phyloP scores from a whole-genome alignment of 345 rosid genomes.

The Balakata baccata region DNA sequence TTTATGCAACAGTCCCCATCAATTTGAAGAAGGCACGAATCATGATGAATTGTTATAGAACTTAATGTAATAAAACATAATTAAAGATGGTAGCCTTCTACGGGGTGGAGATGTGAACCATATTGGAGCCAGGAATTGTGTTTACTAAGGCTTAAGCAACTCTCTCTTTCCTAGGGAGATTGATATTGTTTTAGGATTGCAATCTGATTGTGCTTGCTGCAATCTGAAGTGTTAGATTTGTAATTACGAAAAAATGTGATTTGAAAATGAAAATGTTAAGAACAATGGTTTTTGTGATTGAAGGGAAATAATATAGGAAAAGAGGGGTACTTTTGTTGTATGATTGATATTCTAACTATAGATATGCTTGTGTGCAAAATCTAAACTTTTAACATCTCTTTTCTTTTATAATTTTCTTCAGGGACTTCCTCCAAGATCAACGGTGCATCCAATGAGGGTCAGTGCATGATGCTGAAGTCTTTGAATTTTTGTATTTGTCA shows the following conservation, averaged over 20 bases:
- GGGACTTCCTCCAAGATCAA: conserved; percentile 99
- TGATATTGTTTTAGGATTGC: not conserved
- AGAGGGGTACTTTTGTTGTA: not conserved
- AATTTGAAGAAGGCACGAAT: not conserved
- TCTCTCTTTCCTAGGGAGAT: not conserved
- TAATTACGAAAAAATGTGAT: not conserved
- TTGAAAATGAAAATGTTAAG: not conserved
- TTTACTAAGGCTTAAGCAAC: not conserved
- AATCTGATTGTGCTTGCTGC: not conserved
- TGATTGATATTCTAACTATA: not conserved
- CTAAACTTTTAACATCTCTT: not conserved
- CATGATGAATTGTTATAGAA: not conserved
- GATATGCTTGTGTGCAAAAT: not conserved
- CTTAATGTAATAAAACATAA: not conserved
- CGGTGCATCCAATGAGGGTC: conserved; percentile 99
- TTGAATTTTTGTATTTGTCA: conserved; percentile 17
- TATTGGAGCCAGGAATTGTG: not conserved
- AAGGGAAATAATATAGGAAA: not conserved
- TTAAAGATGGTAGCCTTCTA: not conserved
- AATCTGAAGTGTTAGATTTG: not conserved
- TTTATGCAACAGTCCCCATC: not conserved
- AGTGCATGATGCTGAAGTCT: conserved; percentile 34
- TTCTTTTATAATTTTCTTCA: conserved; percentile 26
- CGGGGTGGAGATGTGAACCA: not conserved
- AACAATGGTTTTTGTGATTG: not conserved